phyloP scores from a whole-genome alignment of 768 basidiomycete genomes.

The Collybia sp. region DNA sequence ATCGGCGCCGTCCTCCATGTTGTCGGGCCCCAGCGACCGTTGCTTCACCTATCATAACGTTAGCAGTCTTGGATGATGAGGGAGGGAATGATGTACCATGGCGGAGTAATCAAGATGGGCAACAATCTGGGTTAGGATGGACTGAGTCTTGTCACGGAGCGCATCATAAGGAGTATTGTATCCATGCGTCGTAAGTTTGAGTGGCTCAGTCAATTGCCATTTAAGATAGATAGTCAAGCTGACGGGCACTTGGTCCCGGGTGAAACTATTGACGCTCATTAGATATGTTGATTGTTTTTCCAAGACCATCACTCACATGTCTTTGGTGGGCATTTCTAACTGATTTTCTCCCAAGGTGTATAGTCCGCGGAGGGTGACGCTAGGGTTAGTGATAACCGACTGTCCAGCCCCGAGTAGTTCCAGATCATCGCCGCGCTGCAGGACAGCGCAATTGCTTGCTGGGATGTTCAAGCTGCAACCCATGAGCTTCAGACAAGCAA shows the following conservation, averaged over 20 bases:
- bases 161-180: slow-evolving; percentile 83
- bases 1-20: slow-evolving; percentile 66
- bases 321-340: slow-evolving; percentile 83
- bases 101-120: slow-evolving; percentile 60
- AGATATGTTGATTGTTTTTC: not conserved
- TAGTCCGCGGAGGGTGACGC: slow-evolving; percentile 73
- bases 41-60: slow-evolving; percentile 57
- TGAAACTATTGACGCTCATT: slow-evolving; percentile 45
- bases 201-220: slow-evolving; percentile 53
- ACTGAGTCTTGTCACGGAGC: slow-evolving; percentile 78
- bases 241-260: slow-evolving; percentile 84
- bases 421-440: slow-evolving; percentile 78
- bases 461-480: slow-evolving; percentile 67
- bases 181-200: slow-evolving; percentile 76
- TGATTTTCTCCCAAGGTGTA: slow-evolving; percentile 84
- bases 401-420: slow-evolving; percentile 78
- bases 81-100: slow-evolving; percentile 22
- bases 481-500: slow-evolving; percentile 2
- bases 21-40: slow-evolving; percentile 72
- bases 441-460: slow-evolving; percentile 82
- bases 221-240: slow-evolving; percentile 81
- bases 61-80: not conserved
- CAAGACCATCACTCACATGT: slow-evolving; percentile 49
- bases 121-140: slow-evolving; percentile 82
- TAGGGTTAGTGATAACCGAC: slow-evolving; percentile 81